Percentiles rank a stretch among this genome's conserved stretches.
Conservation (phyloP, 805 yeast genomes). For the Saitoella complicata region DNA sequence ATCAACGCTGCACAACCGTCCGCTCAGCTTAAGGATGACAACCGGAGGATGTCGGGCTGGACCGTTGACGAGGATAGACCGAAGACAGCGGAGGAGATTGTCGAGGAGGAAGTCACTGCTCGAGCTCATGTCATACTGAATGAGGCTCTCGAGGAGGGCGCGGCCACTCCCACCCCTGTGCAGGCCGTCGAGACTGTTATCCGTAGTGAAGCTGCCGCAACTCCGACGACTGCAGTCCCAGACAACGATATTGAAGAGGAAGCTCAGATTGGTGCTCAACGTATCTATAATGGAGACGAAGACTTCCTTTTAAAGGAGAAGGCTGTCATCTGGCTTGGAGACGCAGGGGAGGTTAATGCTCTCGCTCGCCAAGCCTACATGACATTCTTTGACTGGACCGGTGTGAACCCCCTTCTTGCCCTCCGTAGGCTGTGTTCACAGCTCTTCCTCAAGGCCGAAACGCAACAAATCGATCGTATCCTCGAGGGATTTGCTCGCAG, state of each 20-base stretch:
- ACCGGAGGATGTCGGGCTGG: no score
- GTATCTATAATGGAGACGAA: not conserved
- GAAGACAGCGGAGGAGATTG: no score
- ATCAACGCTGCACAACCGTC: no score
- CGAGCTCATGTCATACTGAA: not conserved
- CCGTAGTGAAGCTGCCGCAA: not conserved
- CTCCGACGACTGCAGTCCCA: no score
- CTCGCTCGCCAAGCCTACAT: constrained; percentile 17
- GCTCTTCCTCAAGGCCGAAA: constrained; percentile 65
- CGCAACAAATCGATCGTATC: constrained; percentile 63
- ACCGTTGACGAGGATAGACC: no score
- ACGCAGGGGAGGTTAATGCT: not conserved
- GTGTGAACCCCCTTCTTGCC: constrained; percentile 37
- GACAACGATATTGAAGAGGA: constrained; percentile 21
- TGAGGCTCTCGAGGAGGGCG: not conserved
- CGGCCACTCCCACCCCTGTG: not conserved
- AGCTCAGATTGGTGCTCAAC: constrained; percentile 4
- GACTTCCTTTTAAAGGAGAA: constrained; percentile 1
- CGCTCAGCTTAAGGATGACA: no score
- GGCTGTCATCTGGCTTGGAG: constrained; percentile 3
- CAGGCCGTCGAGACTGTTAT: constrained; percentile 1
- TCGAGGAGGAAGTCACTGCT: not conserved
- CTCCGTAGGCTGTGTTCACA: constrained; percentile 46
- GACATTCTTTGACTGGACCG: constrained; percentile 27
- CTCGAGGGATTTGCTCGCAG: constrained; percentile 50